Conservation (phyloP, 2,329 filamentous ascomycete genomes). For the Pyrenophora tritici-repentis region DNA sequence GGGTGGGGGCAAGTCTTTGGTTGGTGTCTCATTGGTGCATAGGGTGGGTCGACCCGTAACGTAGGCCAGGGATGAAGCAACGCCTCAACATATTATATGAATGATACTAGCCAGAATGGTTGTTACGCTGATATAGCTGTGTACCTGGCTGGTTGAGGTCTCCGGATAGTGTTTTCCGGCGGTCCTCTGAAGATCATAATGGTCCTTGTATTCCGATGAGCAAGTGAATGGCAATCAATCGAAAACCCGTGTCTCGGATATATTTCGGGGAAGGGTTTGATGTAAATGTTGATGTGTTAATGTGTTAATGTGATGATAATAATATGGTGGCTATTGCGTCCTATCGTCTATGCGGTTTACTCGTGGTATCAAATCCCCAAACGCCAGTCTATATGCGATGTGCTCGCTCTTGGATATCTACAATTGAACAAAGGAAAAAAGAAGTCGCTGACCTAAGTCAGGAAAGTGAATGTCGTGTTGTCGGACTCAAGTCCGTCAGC, state of each 20-base stretch:
- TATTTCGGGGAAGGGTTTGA: too few relatives aligned
- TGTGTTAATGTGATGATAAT: conserved; percentile 3
- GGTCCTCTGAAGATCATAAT: too few relatives aligned
- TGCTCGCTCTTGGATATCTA: not conserved
- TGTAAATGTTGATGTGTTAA: too few relatives aligned
- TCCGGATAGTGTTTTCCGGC: too few relatives aligned
- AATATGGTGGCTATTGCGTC: not conserved
- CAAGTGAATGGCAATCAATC: too few relatives aligned
- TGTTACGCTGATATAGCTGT: too few relatives aligned
- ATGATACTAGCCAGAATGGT: too few relatives aligned
- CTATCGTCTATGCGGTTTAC: conserved; percentile 1
- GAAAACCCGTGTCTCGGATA: too few relatives aligned
- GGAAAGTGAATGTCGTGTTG: conserved; percentile 6
- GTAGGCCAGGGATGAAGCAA: too few relatives aligned
- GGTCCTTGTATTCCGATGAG: too few relatives aligned
- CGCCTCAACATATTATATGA: too few relatives aligned
- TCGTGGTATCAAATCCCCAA: conserved; percentile 11
- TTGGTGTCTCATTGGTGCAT: not conserved
- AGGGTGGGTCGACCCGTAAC: not conserved
- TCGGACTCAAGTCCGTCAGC: not conserved
- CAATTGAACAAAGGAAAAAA: conserved; percentile 19
- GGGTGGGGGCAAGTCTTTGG: conserved; percentile 7
- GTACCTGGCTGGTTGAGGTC: too few relatives aligned
- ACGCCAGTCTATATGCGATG: conserved; percentile 18
- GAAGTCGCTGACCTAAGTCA: not conserved